Evolutionary conservation across 2,329 filamentous ascomycete species (phyloP).

Genomic region (Colletotrichum spaethianum): DNA sequence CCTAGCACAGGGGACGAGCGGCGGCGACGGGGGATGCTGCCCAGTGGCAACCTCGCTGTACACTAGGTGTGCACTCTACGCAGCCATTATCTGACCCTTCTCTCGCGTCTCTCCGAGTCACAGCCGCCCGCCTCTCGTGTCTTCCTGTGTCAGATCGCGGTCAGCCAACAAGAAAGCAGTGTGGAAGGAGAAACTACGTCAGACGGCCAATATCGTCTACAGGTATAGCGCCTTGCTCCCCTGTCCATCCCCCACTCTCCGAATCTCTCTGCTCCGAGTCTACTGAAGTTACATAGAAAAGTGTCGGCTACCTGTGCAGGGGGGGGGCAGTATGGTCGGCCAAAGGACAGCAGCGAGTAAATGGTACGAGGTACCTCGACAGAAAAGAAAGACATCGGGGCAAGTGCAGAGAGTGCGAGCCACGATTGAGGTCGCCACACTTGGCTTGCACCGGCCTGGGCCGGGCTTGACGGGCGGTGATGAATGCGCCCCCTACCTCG

Average conservation of each 20-base stretch:
- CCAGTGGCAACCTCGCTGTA: background rate
- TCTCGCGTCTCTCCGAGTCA: background rate
- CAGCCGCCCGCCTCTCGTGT: background rate
- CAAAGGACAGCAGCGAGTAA: background rate
- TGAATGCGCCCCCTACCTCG: constrained; percentile 1
- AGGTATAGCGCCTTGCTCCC: constrained; percentile 27
- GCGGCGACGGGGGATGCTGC: background rate
- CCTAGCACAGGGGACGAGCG: background rate
- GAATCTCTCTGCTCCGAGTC: constrained; percentile 30
- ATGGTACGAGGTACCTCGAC: background rate
- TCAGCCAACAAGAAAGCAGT: background rate
- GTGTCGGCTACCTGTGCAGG: constrained; percentile 29
- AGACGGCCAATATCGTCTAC: constrained; percentile 21
- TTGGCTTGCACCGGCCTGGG: background rate
- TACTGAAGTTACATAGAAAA: constrained; percentile 20
- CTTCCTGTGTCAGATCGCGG: constrained; percentile 13
- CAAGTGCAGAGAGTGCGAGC: background rate
- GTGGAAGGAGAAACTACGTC: constrained; percentile 30
- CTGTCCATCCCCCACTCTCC: constrained; percentile 35
- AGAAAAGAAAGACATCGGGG: background rate
- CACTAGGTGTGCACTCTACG: background rate
- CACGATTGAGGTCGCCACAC: constrained; percentile 13
- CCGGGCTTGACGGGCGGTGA: constrained; percentile 11
- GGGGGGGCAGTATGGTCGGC: background rate
- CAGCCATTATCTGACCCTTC: constrained; percentile 12